These are phyloP conservation scores for Sanghuangporus baumii DNA, from an alignment of 1,284 basidiomycete genomes.

Conservation along the genomic window DNA sequence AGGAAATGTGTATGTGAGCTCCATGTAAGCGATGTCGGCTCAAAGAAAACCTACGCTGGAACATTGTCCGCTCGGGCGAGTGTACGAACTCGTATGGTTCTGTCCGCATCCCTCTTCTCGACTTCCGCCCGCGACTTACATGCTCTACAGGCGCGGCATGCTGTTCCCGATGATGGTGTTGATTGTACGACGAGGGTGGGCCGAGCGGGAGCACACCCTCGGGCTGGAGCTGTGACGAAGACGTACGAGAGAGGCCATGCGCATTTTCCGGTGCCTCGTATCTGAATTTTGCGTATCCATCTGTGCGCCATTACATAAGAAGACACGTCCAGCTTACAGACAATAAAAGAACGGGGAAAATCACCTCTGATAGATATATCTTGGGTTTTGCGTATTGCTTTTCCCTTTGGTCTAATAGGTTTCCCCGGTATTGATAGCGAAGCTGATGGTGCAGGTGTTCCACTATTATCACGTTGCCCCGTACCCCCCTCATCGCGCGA, in stretches of 20 bases:
- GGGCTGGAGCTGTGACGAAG: not conserved
- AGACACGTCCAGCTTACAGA: not conserved
- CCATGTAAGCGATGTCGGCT: not conserved
- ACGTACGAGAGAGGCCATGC: not conserved
- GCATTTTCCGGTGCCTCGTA: not conserved
- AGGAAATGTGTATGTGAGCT: not conserved
- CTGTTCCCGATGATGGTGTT: not conserved
- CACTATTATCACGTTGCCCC: not conserved
- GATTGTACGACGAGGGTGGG: not conserved
- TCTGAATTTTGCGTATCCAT: not conserved
- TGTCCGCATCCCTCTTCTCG: not conserved
- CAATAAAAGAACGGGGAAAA: not conserved
- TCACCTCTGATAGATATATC: not conserved
- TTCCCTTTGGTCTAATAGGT: conserved; percentile 3
- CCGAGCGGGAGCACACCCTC: not conserved
- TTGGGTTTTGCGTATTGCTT: not conserved
- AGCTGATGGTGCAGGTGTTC: conserved; percentile 4
- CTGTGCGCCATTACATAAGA: not conserved
- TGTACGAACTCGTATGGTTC: conserved; percentile 6
- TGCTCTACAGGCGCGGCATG: not conserved
- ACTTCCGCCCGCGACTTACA: not conserved
- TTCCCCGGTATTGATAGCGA: not conserved
- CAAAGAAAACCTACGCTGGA: conserved; percentile 25
- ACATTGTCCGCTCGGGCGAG: conserved; percentile 30
- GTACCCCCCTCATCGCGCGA: not conserved